Evolutionary conservation across 495 filamentous ascomycete species (phyloP).

Genomic region (Halenospora varia): DNA sequence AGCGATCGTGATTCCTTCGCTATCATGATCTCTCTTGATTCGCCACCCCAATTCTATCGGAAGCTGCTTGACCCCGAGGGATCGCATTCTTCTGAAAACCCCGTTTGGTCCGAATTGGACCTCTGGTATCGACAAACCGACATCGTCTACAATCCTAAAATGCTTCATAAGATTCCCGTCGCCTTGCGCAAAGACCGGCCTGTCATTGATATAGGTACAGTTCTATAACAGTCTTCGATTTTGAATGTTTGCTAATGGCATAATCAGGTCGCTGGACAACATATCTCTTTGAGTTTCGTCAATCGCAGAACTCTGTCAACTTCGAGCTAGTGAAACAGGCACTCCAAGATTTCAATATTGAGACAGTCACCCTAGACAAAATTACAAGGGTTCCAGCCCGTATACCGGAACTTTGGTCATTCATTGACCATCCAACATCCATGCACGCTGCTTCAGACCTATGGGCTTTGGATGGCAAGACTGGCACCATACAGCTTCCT

Average conservation of each 20-base stretch:
- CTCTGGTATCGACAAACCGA: conserved; percentile 75
- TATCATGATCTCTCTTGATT: conserved; percentile 57
- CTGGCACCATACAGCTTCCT: conserved; percentile 37
- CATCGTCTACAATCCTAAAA: conserved; percentile 48
- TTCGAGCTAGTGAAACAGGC: conserved; percentile 29
- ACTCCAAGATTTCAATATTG: conserved; percentile 73
- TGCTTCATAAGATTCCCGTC: conserved; percentile 38
- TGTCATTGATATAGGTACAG: conserved; percentile 68
- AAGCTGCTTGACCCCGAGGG: conserved; percentile 41
- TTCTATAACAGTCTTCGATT: conserved; percentile 6
- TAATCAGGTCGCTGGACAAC: conserved; percentile 57
- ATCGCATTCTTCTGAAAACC: conserved; percentile 37
- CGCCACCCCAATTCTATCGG: conserved; percentile 60
- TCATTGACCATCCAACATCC: conserved; percentile 14
- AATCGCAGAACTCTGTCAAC: conserved; percentile 17
- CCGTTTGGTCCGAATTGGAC: conserved; percentile 61
- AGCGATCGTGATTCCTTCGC: conserved; percentile 28
- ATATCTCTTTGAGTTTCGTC: conserved; percentile 51
- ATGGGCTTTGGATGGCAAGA: conserved; percentile 42
- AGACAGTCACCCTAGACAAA: conserved; percentile 24
- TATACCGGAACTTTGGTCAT: conserved; percentile 15
- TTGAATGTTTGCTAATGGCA: conserved; percentile 26
- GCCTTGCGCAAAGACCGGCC: conserved; percentile 51
- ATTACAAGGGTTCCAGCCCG: background rate
- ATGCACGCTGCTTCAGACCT: conserved; percentile 7